These are phyloP conservation scores for Boletellus emodensis DNA, from an alignment of 768 basidiomycete species.

Conservation along the genomic window DNA sequence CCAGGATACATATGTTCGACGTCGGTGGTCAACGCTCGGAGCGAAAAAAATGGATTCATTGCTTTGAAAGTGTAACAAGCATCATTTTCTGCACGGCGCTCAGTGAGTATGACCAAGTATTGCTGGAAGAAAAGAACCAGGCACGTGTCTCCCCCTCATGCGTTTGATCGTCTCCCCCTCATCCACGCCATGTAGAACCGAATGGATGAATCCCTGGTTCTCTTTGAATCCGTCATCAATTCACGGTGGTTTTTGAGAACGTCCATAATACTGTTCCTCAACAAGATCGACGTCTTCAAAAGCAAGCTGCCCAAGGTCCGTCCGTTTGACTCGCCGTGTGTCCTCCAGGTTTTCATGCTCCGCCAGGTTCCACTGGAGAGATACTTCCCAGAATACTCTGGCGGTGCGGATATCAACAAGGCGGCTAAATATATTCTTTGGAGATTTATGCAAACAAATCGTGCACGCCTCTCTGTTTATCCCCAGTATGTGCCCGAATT, in stretches of 20 bases:
- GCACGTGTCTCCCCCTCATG: conserved; percentile 17
- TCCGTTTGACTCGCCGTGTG: fast-evolving
- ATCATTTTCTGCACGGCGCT: conserved; percentile 76
- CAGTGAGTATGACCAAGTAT: conserved; percentile 73
- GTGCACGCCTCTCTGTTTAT: conserved; percentile 80
- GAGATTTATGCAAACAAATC: conserved; percentile 91
- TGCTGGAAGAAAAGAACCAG: conserved; percentile 52
- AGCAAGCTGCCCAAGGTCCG: conserved; percentile 56
- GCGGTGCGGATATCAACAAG: conserved; percentile 87
- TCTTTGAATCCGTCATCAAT: conserved; percentile 78
- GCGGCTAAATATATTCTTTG: conserved; percentile 93
- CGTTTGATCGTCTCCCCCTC: no score
- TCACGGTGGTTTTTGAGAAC: conserved; percentile 72
- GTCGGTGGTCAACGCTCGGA: conserved; percentile 79
- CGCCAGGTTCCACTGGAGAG: conserved; percentile 64
- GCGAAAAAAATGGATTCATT: conserved; percentile 80
- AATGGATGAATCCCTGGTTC: conserved; percentile 67
- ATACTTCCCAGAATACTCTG: conserved; percentile 87
- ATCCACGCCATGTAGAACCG: conserved; percentile 47
- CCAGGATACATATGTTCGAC: conserved; percentile 68
- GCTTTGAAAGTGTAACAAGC: conserved; percentile 75
- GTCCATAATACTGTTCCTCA: conserved; percentile 64
- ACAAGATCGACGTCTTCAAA: conserved; percentile 78
- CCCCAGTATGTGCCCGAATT: conserved; percentile 64
- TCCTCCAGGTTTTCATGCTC: not conserved